Evolutionary conservation across 2,329 filamentous ascomycete species (phyloP).

Genomic region (Sporothrix euskadiensis): DNA sequence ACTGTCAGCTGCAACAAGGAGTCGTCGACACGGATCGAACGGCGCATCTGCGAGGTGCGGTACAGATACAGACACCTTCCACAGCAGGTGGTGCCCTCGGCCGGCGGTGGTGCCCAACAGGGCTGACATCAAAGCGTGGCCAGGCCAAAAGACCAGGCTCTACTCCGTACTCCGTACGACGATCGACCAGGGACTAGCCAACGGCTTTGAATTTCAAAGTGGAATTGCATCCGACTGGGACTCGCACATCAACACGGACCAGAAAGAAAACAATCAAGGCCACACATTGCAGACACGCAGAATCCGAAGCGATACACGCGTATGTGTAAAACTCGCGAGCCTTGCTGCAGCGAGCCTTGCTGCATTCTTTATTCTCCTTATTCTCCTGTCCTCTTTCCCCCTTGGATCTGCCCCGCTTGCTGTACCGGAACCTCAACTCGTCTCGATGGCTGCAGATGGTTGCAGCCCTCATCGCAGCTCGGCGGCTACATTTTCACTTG

Average conservation of each 20-base stretch:
- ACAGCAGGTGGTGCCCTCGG: constrained; percentile 10
- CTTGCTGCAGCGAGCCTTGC: background rate
- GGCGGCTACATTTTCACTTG: constrained; percentile 7
- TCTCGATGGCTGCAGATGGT: background rate
- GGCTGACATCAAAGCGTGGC: background rate
- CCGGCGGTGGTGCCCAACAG: constrained; percentile 5
- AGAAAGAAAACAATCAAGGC: background rate
- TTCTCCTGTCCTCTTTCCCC: background rate
- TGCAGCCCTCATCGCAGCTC: constrained; percentile 8
- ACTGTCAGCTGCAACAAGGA: background rate
- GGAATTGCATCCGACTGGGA: background rate
- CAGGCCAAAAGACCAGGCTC: background rate
- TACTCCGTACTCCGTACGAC: no score
- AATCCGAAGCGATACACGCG: background rate
- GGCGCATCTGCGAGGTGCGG: background rate
- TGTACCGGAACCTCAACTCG: background rate
- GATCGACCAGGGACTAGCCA: background rate
- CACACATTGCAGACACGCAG: background rate
- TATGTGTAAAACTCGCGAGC: background rate
- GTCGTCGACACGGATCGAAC: background rate
- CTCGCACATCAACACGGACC: background rate
- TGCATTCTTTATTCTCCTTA: background rate
- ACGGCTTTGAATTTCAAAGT: background rate
- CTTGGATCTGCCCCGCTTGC: background rate
- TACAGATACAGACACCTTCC: background rate